Evolutionary conservation across 352 stramenopile genomes (phyloP).

Genomic region (Stramenopiles sp.): DNA sequence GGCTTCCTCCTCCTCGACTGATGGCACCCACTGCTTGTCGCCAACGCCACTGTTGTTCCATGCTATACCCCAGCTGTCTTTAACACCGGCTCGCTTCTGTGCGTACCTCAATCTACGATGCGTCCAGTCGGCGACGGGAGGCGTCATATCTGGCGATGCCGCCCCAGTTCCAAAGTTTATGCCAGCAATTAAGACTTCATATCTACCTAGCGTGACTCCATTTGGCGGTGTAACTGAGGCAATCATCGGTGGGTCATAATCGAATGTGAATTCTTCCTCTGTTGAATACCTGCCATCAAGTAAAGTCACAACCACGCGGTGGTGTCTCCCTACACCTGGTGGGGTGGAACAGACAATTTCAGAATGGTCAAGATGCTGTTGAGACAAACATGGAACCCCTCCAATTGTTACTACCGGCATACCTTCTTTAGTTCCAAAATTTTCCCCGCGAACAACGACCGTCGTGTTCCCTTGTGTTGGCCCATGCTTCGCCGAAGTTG

Average conservation of each 20-base stretch:
- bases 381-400: background rate
- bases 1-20: background rate
- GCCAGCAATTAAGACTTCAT: background rate
- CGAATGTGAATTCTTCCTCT: background rate
- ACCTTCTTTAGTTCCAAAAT: background rate
- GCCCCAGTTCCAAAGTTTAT: background rate
- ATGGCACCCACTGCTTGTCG: background rate
- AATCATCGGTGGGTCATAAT: conserved; percentile 6
- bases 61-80: background rate
- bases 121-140: background rate
- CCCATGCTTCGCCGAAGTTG: background rate
- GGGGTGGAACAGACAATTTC: background rate
- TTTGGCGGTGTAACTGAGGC: background rate
- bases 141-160: background rate
- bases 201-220: background rate
- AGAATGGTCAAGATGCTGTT: background rate
- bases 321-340: background rate
- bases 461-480: background rate
- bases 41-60: background rate
- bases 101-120: background rate
- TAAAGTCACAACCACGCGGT: background rate
- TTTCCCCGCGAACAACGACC: background rate
- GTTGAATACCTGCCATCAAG: background rate
- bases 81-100: background rate
- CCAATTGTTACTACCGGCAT: background rate